Conservation (phyloP, 2,329 filamentous ascomycete species). For the Dothiorella sarmentorum region DNA sequence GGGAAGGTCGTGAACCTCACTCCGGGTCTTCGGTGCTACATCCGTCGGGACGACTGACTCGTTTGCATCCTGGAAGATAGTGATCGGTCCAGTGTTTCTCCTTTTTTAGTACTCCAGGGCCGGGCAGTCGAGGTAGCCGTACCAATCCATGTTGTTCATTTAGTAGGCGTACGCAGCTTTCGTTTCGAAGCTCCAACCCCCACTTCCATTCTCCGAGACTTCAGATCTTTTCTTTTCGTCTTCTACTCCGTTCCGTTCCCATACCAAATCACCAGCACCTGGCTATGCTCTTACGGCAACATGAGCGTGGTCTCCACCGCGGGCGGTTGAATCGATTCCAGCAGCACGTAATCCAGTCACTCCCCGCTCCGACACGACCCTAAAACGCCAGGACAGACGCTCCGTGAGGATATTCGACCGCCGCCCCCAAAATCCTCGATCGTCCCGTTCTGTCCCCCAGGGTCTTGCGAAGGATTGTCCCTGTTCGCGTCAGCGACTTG, state of each 20-base stretch:
- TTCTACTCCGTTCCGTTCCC: constrained; percentile 51
- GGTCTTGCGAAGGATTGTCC: too few relatives aligned
- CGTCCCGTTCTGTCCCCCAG: too few relatives aligned
- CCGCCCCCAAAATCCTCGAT: too few relatives aligned
- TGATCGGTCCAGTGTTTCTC: neutral
- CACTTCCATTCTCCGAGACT: constrained; percentile 35
- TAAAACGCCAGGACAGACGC: constrained; percentile 79
- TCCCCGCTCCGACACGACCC: constrained; percentile 70
- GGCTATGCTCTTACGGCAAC: constrained; percentile 67
- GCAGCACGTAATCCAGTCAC: constrained; percentile 91
- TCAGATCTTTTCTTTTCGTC: constrained; percentile 23
- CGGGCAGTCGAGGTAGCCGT: constrained; percentile 47
- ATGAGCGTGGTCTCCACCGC: constrained; percentile 75
- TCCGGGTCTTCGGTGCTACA: neutral
- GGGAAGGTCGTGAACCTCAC: neutral
- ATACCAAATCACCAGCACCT: constrained; percentile 90
- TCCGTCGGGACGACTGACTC: too few relatives aligned
- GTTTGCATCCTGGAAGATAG: too few relatives aligned
- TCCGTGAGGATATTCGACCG: constrained; percentile 93
- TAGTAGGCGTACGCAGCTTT: constrained; percentile 41
- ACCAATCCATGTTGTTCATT: constrained; percentile 49
- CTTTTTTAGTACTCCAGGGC: neutral
- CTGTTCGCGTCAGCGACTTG: too few relatives aligned
- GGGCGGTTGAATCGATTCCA: constrained; percentile 94
- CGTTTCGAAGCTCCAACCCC: constrained; percentile 46